These are phyloP conservation scores for Leishmania lainsoni DNA, from an alignment of 208 protist genomes.

Conservation along the genomic window DNA sequence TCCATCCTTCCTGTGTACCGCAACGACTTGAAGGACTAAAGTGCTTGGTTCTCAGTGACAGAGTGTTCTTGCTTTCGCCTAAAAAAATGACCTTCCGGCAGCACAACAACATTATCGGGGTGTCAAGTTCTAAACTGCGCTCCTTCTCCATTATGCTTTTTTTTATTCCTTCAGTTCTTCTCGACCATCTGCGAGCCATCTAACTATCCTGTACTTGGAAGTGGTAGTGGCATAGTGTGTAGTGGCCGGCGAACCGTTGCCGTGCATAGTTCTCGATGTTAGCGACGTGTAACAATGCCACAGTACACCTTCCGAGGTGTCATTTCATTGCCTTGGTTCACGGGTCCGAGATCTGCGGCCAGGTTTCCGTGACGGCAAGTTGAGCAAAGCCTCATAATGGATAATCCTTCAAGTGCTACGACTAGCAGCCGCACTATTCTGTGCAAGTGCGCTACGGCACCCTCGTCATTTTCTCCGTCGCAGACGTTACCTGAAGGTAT, in stretches of 20 bases:
- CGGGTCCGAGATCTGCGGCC: not conserved
- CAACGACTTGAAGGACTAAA: not conserved
- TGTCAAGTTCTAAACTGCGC: not conserved
- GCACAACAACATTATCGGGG: not conserved
- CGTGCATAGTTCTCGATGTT: slow-evolving; percentile 1
- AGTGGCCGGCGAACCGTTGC: not conserved
- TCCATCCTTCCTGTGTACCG: not conserved
- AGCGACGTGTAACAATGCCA: slow-evolving; percentile 11
- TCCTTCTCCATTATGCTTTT: not conserved
- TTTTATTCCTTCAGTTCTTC: not conserved
- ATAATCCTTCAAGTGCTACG: too few species aligned
- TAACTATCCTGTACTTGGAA: not conserved
- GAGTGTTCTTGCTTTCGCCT: not conserved
- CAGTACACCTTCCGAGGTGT: not conserved
- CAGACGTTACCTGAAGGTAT: slow-evolving; percentile 7
- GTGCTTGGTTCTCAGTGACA: not conserved
- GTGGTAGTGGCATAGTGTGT: not conserved
- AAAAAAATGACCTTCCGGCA: not conserved
- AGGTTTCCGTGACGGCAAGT: slow-evolving; percentile 4
- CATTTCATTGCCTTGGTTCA: slow-evolving; percentile 21
- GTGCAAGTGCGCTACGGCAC: slow-evolving; percentile 5
- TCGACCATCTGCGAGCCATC: not conserved
- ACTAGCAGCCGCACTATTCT: not conserved
- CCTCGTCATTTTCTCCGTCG: slow-evolving; percentile 3
- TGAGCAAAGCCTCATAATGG: slow-evolving; percentile 5